Conservation (phyloP, 805 yeast species). For the Zygoascus bituminiphila region DNA sequence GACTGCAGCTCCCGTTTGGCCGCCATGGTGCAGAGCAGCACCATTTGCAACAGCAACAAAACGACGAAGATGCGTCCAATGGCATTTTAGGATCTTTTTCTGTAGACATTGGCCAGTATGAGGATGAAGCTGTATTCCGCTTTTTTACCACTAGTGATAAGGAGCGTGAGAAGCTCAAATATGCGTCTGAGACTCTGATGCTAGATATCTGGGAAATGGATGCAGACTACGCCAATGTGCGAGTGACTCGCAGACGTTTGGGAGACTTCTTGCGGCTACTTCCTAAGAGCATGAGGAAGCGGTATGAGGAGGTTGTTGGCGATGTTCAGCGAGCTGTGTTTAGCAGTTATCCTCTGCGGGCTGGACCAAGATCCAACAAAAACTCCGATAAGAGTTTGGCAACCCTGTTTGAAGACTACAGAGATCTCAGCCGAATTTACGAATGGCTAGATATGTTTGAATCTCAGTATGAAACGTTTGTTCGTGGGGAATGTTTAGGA, state of each 20-base stretch:
- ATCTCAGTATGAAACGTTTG: constrained; percentile 48
- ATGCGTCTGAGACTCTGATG: constrained; percentile 19
- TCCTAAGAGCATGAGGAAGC: constrained; percentile 19
- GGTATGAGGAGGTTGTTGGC: constrained; percentile 15
- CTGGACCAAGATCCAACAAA: not conserved
- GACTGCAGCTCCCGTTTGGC: constrained; percentile 4
- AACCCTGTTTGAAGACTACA: constrained; percentile 60
- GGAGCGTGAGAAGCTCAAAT: constrained; percentile 17
- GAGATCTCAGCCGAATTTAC: constrained; percentile 59
- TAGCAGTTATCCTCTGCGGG: constrained; percentile 17
- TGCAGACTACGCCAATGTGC: constrained; percentile 18
- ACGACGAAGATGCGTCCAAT: not conserved
- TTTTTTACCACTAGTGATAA: constrained; percentile 22
- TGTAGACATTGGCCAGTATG: constrained; percentile 31
- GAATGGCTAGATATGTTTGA: constrained; percentile 60
- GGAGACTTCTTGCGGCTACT: constrained; percentile 17
- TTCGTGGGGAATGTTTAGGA: constrained; percentile 63
- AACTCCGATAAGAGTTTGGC: constrained; percentile 6
- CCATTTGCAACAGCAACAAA: not conserved
- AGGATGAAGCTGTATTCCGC: constrained; percentile 39
- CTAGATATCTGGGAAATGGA: constrained; percentile 23
- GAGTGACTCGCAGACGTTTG: constrained; percentile 16
- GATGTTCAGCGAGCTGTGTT: constrained; percentile 25
- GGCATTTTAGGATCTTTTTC: not conserved
- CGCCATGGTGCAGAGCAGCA: not conserved